phyloP scores from a whole-genome alignment of 1,139 yeast genomes.

The Sugiyamaella neomexicana region DNA sequence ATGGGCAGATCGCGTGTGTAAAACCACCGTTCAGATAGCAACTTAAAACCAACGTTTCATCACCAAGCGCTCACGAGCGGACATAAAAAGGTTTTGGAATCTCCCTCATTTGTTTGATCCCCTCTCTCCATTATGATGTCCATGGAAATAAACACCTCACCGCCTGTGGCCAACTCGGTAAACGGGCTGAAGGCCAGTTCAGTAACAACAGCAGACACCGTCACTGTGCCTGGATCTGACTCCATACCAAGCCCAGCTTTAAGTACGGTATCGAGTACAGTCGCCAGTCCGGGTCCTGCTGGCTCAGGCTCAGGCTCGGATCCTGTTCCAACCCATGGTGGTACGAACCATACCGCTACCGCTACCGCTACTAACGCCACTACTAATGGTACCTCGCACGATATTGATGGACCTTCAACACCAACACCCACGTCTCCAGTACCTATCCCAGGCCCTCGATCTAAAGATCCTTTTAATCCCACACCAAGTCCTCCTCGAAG shows the following conservation, averaged over 20 bases:
- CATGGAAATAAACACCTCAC: conserved; percentile 2
- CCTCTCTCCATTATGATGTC: conserved; percentile 1
- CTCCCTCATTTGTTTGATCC: neutral
- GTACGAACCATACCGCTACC: neutral
- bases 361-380: neutral
- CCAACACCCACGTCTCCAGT: neutral
- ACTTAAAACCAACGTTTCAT: no score
- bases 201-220: neutral
- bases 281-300: neutral
- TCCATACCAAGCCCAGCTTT: conserved; percentile 7
- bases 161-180: neutral
- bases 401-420: neutral
- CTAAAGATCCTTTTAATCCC: conserved; percentile 15
- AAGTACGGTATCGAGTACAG: conserved; percentile 2
- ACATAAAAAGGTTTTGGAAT: no score
- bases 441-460: conserved; percentile 5
- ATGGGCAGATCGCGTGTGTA: neutral
- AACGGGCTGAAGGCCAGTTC: neutral
- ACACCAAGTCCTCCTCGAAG: conserved; percentile 21
- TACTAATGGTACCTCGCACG: neutral
- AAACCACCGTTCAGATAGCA: neutral
- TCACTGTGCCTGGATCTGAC: neutral
- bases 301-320: neutral
- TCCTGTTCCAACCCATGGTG: no score
- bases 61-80: no score